phyloP scores from a whole-genome alignment of 2,329 filamentous ascomycete genomes.

The Botryotinia globosa region DNA sequence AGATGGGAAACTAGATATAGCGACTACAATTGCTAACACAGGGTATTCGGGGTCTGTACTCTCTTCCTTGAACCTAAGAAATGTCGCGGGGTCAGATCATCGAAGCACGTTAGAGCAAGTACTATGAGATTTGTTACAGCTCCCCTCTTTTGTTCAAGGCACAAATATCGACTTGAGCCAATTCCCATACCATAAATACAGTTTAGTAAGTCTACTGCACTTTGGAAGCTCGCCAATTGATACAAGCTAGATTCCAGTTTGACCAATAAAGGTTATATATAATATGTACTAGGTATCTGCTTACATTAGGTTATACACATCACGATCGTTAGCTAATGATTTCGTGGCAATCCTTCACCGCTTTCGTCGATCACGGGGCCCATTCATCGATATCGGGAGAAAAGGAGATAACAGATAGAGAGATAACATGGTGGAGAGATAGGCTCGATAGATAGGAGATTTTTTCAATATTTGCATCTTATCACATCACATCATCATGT shows the following conservation, averaged over 20 bases:
- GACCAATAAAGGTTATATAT: background rate
- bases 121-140: background rate
- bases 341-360: constrained; percentile 2
- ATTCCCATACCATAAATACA: background rate
- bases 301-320: background rate
- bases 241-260: background rate
- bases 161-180: background rate
- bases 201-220: background rate
- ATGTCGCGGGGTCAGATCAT: background rate
- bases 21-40: background rate
- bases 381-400: background rate
- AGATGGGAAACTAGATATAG: background rate
- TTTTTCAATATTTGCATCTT: background rate
- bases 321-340: background rate
- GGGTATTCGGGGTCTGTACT: background rate
- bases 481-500: background rate
- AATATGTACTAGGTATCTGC: background rate
- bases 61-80: background rate
- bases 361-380: constrained; percentile 7
- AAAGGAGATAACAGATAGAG: constrained; percentile 5
- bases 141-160: background rate
- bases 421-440: constrained; percentile 6
- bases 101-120: background rate
- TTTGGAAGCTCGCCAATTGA: background rate
- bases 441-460: background rate